Evolutionary conservation across 2,329 filamentous ascomycete genomes (phyloP).

Genomic region (Hirsutella rhossiliensis): DNA sequence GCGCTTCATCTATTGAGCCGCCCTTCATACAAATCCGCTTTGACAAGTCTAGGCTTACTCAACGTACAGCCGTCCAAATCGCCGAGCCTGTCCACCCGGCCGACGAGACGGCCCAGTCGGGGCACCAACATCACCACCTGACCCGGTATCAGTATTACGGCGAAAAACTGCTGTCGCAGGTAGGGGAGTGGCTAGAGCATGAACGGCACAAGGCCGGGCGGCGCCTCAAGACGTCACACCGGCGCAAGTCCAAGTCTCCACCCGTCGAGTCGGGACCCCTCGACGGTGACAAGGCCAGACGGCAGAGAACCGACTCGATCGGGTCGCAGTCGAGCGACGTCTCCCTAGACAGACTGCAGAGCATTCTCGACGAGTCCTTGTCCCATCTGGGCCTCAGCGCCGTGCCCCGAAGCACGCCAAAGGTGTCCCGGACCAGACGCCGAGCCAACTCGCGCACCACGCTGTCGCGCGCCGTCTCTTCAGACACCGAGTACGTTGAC

Average conservation of each 20-base stretch:
- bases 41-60: conserved; percentile 4
- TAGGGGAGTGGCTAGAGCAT: conserved; percentile 72
- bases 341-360: conserved; percentile 70
- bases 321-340: conserved; percentile 56
- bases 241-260: conserved; percentile 22
- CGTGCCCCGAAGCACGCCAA: conserved; percentile 30
- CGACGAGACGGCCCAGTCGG: conserved; percentile 14
- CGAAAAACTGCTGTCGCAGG: conserved; percentile 56
- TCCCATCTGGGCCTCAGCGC: conserved; percentile 36
- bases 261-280: conserved; percentile 12
- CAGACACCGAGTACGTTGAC: conserved; percentile 77
- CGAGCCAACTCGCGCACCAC: conserved; percentile 18
- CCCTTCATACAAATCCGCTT: not conserved
- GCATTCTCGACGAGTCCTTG: conserved; percentile 62
- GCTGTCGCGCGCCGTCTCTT: conserved; percentile 45
- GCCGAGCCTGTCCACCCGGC: conserved; percentile 31
- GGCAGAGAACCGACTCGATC: conserved; percentile 39
- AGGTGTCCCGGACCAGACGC: conserved; percentile 28
- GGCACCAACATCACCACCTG: conserved; percentile 14
- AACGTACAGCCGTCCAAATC: conserved; percentile 39
- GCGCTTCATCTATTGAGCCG: not conserved
- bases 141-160: conserved; percentile 27
- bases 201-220: conserved; percentile 54
- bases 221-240: not conserved
- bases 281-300: conserved; percentile 4